Evolutionary conservation across 139 green algal species (phyloP), one percentile per base, ranked within the genome.

Genomic region (Coelastrella sp.): DNA sequence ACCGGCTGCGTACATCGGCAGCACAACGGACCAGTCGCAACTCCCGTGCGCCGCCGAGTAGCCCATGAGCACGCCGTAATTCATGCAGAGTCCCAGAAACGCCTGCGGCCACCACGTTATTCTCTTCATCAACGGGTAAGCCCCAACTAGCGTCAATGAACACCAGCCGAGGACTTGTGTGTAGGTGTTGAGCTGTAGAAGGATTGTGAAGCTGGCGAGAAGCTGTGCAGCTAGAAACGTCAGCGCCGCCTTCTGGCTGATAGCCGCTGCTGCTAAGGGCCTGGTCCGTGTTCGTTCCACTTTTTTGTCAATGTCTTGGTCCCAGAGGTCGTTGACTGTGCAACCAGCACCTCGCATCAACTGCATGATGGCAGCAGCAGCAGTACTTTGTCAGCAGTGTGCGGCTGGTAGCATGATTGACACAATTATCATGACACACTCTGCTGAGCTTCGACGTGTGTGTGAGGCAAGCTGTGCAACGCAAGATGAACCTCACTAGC

Each of bases 241-340:
- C 6, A 87, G 38, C 8, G 69, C 82, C 32, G 38, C 50, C 0
- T n/a, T 2, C 0, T 90, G 88, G 0, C 71, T 88, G 11, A 98
- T 19, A 0, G 87, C 80, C 19, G 93, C 92, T 5, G 88, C 83
- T 0, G 96, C 93, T 25, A 98, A 86, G 2, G 96, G 96, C 3
- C 96, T 81, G 21, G 41, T 81, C n/a, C 83, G 74, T 0, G 96
- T 98, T 34, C 96, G 89, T 66, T 93, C 92, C 72, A 98, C 95
- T 66, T 93, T 57, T 13, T 64, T 62, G 87, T 98, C 96, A 67
- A 98, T 76, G 35, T 98, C 90, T 2, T 90, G 72, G 82, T 99
- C 97, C 94, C 95, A 98, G 64, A 99, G 79, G 89, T 99, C 97
- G 87, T 99, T 99, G 17, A 99, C 86, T 23, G 96, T 99, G 91